phyloP scores from a whole-genome alignment of 495 filamentous ascomycete genomes.

The Thozetella sp. region DNA sequence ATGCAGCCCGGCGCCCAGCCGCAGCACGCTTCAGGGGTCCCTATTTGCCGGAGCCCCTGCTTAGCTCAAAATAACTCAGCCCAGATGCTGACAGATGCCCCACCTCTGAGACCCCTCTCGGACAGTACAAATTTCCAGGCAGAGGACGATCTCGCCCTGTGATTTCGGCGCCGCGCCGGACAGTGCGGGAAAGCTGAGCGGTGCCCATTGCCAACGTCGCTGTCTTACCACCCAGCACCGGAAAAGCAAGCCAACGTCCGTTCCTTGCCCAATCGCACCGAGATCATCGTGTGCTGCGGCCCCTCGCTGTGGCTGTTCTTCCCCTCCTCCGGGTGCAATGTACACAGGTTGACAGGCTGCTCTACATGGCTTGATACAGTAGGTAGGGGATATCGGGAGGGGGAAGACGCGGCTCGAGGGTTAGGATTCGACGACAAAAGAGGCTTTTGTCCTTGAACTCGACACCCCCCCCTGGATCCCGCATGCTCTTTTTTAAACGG shows the following conservation, averaged over 20 bases:
- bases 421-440: no score
- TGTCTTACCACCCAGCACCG: background rate
- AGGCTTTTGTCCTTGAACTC: no score
- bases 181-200: background rate
- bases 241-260: background rate
- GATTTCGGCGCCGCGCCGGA: background rate
- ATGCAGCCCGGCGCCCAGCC: background rate
- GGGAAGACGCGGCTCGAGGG: no score
- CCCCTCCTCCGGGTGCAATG: no score
- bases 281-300: background rate
- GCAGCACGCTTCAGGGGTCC: background rate
- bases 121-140: background rate
- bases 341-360: no score
- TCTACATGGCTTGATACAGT: no score
- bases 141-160: background rate
- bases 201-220: background rate
- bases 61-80: slow-evolving; percentile 3
- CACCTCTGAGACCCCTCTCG: background rate
- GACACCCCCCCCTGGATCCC: no score
- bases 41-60: background rate
- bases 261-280: background rate
- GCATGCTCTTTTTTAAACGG: no score
- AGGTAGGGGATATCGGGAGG: no score
- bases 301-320: background rate
- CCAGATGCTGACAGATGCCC: background rate